These are phyloP conservation scores for Ochromonas danica DNA, from an alignment of 108 stramenopile species.

Conservation along the genomic window DNA sequence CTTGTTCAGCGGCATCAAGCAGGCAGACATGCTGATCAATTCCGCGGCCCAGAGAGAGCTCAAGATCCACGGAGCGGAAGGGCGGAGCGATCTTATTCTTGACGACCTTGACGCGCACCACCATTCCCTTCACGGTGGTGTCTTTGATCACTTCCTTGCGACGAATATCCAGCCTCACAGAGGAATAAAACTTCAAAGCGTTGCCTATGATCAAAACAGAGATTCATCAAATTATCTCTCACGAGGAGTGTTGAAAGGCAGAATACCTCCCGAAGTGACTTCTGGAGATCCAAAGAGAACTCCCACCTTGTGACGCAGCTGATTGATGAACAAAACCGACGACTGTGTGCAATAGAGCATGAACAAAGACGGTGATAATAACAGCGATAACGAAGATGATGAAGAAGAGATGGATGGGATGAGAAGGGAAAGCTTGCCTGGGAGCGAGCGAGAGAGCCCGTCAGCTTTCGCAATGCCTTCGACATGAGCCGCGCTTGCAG, in stretches of 20 bases:
- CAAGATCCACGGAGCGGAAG: conserved; percentile 48
- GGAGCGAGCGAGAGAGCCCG: conserved; percentile 63
- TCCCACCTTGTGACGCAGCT: conserved; percentile 54
- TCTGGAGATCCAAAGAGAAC: conserved; percentile 89
- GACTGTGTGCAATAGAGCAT: not conserved
- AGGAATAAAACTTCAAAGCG: conserved; percentile 88
- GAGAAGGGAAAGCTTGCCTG: too few relatives aligned
- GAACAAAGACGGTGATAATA: not conserved
- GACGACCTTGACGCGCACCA: conserved; percentile 46
- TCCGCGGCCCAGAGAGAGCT: conserved; percentile 48
- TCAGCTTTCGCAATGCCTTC: conserved; percentile 94
- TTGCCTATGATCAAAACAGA: too few relatives aligned
- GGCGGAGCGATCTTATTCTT: conserved; percentile 58
- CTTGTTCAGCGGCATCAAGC: conserved; percentile 45
- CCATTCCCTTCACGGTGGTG: conserved; percentile 44
- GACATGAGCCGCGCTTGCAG: conserved; percentile 83
- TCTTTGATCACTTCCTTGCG: conserved; percentile 49
- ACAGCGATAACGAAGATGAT: not conserved
- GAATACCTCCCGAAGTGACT: conserved; percentile 91
- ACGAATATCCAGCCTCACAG: conserved; percentile 61
- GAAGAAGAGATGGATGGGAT: not conserved
- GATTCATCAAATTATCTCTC: too few relatives aligned
- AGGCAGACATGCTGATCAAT: conserved; percentile 45
- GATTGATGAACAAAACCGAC: conserved; percentile 3
- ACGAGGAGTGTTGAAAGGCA: too few relatives aligned